Evolutionary conservation across 192 early-diverging fungal genomes (phyloP).

Genomic region (Glomus cerebriforme): DNA sequence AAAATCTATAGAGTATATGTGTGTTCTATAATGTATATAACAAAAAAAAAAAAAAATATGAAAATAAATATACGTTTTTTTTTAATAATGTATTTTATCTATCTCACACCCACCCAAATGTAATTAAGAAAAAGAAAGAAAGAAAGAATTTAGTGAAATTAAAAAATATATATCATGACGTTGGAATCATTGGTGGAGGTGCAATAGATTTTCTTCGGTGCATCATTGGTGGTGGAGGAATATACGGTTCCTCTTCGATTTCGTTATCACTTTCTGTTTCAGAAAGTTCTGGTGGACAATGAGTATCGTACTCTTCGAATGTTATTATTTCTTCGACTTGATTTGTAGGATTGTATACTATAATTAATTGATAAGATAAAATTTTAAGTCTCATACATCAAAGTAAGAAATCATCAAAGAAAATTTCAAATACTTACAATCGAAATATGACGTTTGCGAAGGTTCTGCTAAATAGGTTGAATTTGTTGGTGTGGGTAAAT

Average conservation of each 20-base stretch:
- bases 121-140: neutral
- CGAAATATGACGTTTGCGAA: neutral
- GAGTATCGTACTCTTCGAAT: constrained; percentile 18
- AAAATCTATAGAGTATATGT: too few species aligned
- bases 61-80: too few species aligned
- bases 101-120: too few species aligned
- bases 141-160: neutral
- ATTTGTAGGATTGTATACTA: neutral
- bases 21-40: too few species aligned
- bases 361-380: neutral
- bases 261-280: constrained; percentile 5
- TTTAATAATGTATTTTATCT: too few species aligned
- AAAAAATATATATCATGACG: neutral
- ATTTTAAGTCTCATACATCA: neutral
- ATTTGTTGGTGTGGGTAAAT: constrained; percentile 23
- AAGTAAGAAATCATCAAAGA: neutral
- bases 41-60: too few species aligned
- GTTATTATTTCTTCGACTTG: neutral
- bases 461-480: neutral
- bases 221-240: constrained; percentile 21
- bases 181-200: neutral
- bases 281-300: constrained; percentile 22
- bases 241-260: constrained; percentile 6
- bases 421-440: neutral
- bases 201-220: constrained; percentile 21